Evolutionary conservation across 805 yeast genomes (phyloP), one percentile per base, ranked within the genome.

Genomic region (Metschnikowia lochheadii): DNA sequence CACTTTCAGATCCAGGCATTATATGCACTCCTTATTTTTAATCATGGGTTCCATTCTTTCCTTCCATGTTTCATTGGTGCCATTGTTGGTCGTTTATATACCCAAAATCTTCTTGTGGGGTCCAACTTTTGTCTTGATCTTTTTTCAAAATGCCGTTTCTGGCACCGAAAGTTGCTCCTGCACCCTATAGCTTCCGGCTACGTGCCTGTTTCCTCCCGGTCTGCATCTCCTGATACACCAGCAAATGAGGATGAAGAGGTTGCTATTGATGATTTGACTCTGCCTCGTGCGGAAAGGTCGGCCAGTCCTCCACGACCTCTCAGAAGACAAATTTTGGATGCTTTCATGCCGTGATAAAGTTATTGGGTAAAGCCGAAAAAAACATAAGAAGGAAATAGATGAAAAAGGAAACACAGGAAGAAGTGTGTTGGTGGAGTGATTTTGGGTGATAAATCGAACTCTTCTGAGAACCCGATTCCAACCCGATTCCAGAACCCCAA

Each of bases 291-390:
- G 13, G 49, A 48, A 10, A 61, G 79, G 44, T 78, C 79, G 6
- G 86, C 80, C 50, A 82, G 83, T 15, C 87, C 87, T 0, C 80
- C 76, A 11, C 65, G 88, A 46, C 80, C 87, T 0, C 65, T 84
- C 34, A 82, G 85, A 2, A 72, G 79, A 20, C 87, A 82, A 57
- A 74, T 84, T 48, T 63, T 83, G 21, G 84, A 82, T 62, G 79
- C 84, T 0, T 82, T 83, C 56, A 6, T 41, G 26, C 37, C 45
- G 3, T 40, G 21, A 40, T 72, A 7, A 23, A 23, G 10, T 23
- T 2, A 23, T 23, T 23, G 20, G 20, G 20, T 18, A 2, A 23
- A 23, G 26, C 6, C 8, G 7, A 21, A 21, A 8, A 6, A 21
- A 21, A 21, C 3, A 21, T 5, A 21, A 21, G 23, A 21, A 21